Evolutionary conservation across 2,329 filamentous ascomycete species (phyloP).

Genomic region (Colletotrichum noveboracense): DNA sequence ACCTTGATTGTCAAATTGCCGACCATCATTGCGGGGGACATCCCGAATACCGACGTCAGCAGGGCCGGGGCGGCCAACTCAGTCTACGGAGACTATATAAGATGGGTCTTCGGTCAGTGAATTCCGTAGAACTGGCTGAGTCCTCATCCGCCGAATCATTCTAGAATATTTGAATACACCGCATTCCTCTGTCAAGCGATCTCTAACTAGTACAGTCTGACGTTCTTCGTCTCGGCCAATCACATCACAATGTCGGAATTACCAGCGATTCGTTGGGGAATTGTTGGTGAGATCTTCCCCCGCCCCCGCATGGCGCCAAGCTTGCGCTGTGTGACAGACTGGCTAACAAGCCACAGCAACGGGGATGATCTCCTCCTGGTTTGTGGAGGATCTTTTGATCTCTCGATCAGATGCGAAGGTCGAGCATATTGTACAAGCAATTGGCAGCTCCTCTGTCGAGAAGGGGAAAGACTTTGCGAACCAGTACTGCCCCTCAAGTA

Average conservation of each 20-base stretch:
- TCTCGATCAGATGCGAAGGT: conserved; percentile 38
- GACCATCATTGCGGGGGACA: not conserved
- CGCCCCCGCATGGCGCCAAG: not conserved
- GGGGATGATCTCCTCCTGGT: conserved; percentile 47
- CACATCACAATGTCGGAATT: not conserved
- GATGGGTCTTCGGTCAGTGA: not conserved
- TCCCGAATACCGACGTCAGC: not conserved
- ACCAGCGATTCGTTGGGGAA: conserved; percentile 37
- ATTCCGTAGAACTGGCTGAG: not conserved
- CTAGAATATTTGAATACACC: not conserved
- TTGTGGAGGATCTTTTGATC: conserved; percentile 46
- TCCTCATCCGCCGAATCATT: not conserved
- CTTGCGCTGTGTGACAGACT: not conserved
- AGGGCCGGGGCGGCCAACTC: not conserved
- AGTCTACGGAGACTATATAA: not conserved
- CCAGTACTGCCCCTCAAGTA: conserved; percentile 30
- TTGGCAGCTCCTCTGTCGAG: conserved; percentile 43
- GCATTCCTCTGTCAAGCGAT: not conserved
- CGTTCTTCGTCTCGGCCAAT: not conserved
- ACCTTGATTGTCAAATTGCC: not conserved
- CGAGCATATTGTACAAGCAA: conserved; percentile 45
- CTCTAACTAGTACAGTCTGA: not conserved
- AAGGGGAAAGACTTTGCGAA: conserved; percentile 44
- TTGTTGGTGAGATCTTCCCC: conserved; percentile 24
- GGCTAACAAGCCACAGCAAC: conserved; percentile 26